Base-by-base conservation (phyloP, 2,329 filamentous ascomycete genomes). In the Monosporascus sp. region DNA sequence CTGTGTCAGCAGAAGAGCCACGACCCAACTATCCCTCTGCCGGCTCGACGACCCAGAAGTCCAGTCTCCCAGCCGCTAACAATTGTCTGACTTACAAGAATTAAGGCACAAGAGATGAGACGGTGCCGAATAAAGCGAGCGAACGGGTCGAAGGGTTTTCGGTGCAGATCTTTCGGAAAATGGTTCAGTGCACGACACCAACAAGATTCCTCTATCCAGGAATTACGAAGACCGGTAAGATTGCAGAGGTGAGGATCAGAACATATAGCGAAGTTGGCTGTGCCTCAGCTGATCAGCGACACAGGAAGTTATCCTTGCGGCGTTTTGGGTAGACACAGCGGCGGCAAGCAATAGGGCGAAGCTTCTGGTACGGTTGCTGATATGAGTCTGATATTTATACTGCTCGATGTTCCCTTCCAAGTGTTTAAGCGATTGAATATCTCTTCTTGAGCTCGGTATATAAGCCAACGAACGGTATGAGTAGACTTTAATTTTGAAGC, bases 391-490 rank as follows among this genome's bases (percentile, higher is more conserved):
- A 51, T 57, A 53, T 61, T 46, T 17, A 22, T 22, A 46, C 20
- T 63, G 56, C 53, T 60, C 52, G 52, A 51, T 54, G 57, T 65
- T 66, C 65, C 63, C 59, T 68, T 66, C 60, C 61, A 64, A 60
- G 62, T 66, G 66, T 68, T 64, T 62, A 66, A 68, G 66, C 64
- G 65, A 68, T 64, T 66, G 66, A 63, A 67, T 68, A 62, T 62
- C 59, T 63, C 43, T 57, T 56, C 60, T 63, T 61, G 58, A 60
- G 59, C 59, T 59, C 58, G 62, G 52, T 55, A 58, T 59, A 55
- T 57, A 60, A 52, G 57, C 62, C 60, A 66, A 66, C 59, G 24
- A 22, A 46, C 26, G 43, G 22, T 27, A 58, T 55, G 51, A 54
- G 53, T 57, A 54, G 56, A 60, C 57, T 61, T 50, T 51, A 56